Base-by-base conservation (phyloP, 2,329 filamentous ascomycete species). In the Keithomyces neogunnii region DNA sequence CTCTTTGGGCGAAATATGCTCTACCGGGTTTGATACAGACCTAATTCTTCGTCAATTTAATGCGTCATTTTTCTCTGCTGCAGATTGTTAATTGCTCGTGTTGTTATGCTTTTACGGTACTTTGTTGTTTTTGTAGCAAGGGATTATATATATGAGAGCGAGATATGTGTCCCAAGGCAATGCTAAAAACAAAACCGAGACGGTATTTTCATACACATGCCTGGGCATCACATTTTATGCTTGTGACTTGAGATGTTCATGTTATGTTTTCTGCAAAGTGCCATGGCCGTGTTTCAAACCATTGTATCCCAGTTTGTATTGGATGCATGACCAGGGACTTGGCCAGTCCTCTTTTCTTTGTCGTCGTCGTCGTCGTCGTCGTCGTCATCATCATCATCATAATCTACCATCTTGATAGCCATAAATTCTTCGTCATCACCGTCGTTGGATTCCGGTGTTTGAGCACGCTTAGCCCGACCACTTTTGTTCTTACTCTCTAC, bases 331-430 rank as follows among this genome's bases (percentile, higher is more conserved):
- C 19, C 19, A 19, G 19, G 19, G 19, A 19, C 19, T 19, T 19
- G 19, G 19, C 19, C 19, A 19, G 19, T 19, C 19, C 19, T 19
- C 19, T 19, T 19, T 19, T 19, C 19, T 11, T 42, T 42, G n/a
- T 10, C 19, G 13, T 30, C 6, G 3, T n/a, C 6, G 4, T 42
- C 6, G 29, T 7, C 32, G 58, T 55, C 10, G 57, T 56, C 26
- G 47, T 55, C 4, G 55, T 58, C 42, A 56, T 52, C 59, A 19
- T 59, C 63, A 38, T 68, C 66, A 8, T 59, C 62, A 10, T 67
- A 68, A 38, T 73, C 51, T 30, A 51, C 36, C 43, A 54, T 51
- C 11, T 44, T 42, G 9, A 51, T 40, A 40, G 45, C 45, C 43
- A 51, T 48, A 38, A 51, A 51, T 9, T 48, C 47, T 10, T 39